A percentile compares a stretch with the other conserved stretches of the same genome.
Evolutionary conservation across 352 stramenopile species (phyloP).

Genomic region (Pythium oligandrum): DNA sequence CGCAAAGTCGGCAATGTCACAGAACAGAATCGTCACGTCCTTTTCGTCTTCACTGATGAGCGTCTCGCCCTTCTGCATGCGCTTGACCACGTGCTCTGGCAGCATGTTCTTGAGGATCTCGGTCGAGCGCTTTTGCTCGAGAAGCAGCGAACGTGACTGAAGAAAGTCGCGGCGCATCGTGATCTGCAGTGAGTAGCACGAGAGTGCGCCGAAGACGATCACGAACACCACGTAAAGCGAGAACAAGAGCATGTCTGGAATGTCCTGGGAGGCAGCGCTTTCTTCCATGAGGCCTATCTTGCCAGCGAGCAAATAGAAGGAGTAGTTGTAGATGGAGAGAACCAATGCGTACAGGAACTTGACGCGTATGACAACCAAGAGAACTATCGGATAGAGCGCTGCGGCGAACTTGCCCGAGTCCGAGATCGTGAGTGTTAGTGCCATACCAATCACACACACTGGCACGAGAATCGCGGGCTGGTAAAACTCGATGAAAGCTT

Average conservation of each 20-base stretch:
- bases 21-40: slow-evolving; percentile 86
- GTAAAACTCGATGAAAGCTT: slow-evolving; percentile 75
- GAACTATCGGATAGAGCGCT: slow-evolving; percentile 67
- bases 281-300: slow-evolving; percentile 36
- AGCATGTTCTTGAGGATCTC: slow-evolving; percentile 87
- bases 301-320: slow-evolving; percentile 70
- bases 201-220: slow-evolving; percentile 66
- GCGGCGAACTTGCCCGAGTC: slow-evolving; percentile 82
- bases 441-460: slow-evolving; percentile 69
- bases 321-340: slow-evolving; percentile 74
- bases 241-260: slow-evolving; percentile 58
- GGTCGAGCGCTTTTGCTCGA: slow-evolving; percentile 74
- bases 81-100: slow-evolving; percentile 75
- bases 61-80: slow-evolving; percentile 80
- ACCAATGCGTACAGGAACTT: slow-evolving; percentile 80
- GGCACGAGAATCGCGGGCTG: slow-evolving; percentile 64
- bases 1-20: slow-evolving; percentile 78
- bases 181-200: slow-evolving; percentile 79
- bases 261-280: slow-evolving; percentile 16
- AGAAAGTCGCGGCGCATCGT: slow-evolving; percentile 83
- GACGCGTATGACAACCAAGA: slow-evolving; percentile 81
- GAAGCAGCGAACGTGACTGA: slow-evolving; percentile 66
- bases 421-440: slow-evolving; percentile 74
- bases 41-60: slow-evolving; percentile 85
- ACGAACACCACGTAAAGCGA: slow-evolving; percentile 70